phyloP scores from a whole-genome alignment of 139 green algal species.

The Tetradesmus lagerheimii region DNA sequence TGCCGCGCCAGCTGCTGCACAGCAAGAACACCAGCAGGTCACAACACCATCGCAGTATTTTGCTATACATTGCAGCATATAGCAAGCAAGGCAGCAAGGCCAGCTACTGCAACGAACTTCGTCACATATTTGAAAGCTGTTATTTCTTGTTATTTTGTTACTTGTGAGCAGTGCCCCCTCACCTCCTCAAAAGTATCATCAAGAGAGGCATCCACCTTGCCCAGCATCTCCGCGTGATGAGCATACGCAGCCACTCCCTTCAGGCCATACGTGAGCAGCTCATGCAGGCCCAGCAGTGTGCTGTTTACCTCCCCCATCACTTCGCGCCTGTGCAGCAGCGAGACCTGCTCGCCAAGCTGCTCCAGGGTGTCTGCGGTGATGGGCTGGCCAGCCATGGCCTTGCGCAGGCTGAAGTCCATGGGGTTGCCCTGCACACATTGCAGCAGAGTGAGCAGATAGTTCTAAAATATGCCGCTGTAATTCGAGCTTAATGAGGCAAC shows the following conservation, averaged over 20 bases:
- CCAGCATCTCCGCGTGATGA: conserved; percentile 71
- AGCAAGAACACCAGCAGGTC: too few species aligned
- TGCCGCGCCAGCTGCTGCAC: too few species aligned
- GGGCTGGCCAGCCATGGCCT: not conserved
- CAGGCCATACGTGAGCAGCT: conserved; percentile 76
- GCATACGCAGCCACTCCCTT: conserved; percentile 77
- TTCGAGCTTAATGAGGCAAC: too few species aligned
- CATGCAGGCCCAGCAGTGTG: conserved; percentile 73
- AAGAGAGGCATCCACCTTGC: conserved; percentile 55
- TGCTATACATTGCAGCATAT: too few species aligned
- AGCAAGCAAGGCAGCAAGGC: too few species aligned
- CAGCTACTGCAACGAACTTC: too few species aligned
- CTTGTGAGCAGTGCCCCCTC: too few species aligned
- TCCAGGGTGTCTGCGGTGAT: conserved; percentile 36
- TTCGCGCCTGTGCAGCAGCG: conserved; percentile 36
- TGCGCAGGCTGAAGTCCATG: conserved; percentile 40
- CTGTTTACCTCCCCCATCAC: conserved; percentile 46
- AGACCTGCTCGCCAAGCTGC: conserved; percentile 39
- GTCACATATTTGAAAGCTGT: too few species aligned
- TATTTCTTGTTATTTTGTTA: too few species aligned
- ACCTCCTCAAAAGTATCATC: conserved; percentile 64
- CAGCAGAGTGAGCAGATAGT: too few species aligned
- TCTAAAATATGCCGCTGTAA: too few species aligned
- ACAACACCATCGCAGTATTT: too few species aligned
- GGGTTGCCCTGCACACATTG: conserved; percentile 29